These are phyloP conservation scores for Crataegus laevigata DNA, from an alignment of 306 rosid genomes.

Conservation along the genomic window DNA sequence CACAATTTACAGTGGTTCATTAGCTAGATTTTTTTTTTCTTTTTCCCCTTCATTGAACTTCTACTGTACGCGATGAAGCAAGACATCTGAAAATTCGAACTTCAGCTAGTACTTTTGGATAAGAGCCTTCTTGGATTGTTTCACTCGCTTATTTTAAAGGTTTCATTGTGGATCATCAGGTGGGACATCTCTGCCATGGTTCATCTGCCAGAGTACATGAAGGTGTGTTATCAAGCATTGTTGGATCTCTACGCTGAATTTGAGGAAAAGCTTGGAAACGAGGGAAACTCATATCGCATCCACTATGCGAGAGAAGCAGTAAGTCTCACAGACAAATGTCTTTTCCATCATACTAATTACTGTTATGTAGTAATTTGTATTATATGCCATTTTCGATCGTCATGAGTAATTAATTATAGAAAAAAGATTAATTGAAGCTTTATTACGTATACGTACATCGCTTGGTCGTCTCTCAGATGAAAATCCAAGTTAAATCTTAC, in stretches of 20 bases:
- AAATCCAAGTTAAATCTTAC: conserved; percentile 9
- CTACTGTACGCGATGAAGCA: no score
- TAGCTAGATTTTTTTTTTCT: no score
- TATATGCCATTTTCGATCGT: no score
- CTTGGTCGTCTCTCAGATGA: conserved; percentile 9
- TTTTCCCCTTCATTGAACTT: no score
- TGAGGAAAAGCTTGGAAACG: not conserved
- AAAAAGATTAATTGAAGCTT: no score
- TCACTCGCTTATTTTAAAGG: no score
- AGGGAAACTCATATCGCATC: not conserved
- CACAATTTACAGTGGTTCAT: not conserved
- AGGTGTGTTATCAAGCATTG: not conserved
- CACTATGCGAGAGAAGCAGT: not conserved
- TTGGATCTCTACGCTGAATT: not conserved
- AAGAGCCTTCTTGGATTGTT: fast-evolving
- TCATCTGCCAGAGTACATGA: not conserved
- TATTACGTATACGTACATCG: no score
- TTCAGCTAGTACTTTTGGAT: no score
- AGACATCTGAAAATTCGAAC: no score
- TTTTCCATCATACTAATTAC: no score
- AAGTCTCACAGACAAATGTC: not conserved
- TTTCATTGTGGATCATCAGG: not conserved
- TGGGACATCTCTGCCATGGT: not conserved
- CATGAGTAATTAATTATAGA: no score
- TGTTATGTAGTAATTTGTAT: no score